These are phyloP conservation scores for Fusarium dlaminii DNA, from an alignment of 2,329 filamentous ascomycete species.

Conservation along the genomic window DNA sequence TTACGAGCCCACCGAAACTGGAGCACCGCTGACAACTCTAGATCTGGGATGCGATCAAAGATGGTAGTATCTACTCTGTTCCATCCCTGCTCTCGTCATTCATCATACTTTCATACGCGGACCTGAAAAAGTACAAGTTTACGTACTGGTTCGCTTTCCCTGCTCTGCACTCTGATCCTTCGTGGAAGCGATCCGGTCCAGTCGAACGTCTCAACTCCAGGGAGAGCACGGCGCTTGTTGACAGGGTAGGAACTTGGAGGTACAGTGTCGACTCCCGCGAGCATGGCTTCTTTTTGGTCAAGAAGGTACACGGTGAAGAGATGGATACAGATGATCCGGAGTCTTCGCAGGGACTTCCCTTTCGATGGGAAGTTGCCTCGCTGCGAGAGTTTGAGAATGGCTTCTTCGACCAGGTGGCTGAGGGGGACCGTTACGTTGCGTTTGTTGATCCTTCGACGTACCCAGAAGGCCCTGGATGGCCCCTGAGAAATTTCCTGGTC, in stretches of 20 bases:
- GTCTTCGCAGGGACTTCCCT: slow-evolving; percentile 62
- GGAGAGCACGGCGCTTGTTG: slow-evolving; percentile 83
- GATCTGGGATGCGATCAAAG: slow-evolving; percentile 98
- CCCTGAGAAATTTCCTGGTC: slow-evolving; percentile 86
- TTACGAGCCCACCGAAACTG: neutral
- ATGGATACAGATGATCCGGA: slow-evolving; percentile 62
- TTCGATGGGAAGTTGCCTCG: slow-evolving; percentile 79
- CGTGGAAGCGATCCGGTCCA: slow-evolving; percentile 74
- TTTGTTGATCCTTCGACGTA: slow-evolving; percentile 97
- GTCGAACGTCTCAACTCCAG: slow-evolving; percentile 66
- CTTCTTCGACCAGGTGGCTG: slow-evolving; percentile 79
- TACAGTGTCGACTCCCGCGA: slow-evolving; percentile 84
- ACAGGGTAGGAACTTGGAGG: slow-evolving; percentile 86
- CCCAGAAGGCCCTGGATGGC: slow-evolving; percentile 87
- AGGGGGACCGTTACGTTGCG: slow-evolving; percentile 82
- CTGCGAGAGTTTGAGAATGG: slow-evolving; percentile 83
- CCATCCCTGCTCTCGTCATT: slow-evolving; percentile 92
- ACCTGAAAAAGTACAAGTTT: slow-evolving; percentile 97
- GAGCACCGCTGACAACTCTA: slow-evolving; percentile 50
- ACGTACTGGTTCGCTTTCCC: slow-evolving; percentile 99
- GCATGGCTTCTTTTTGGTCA: slow-evolving; percentile 95
- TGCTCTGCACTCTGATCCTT: slow-evolving; percentile 86
- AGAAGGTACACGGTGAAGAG: slow-evolving; percentile 66
- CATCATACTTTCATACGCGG: slow-evolving; percentile 88
- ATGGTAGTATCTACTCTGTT: slow-evolving; percentile 94